A percentile compares a stretch with the other conserved stretches of the same genome.
Conservation (phyloP, 2,329 filamentous ascomycete genomes). For the Colletotrichum cereale region DNA sequence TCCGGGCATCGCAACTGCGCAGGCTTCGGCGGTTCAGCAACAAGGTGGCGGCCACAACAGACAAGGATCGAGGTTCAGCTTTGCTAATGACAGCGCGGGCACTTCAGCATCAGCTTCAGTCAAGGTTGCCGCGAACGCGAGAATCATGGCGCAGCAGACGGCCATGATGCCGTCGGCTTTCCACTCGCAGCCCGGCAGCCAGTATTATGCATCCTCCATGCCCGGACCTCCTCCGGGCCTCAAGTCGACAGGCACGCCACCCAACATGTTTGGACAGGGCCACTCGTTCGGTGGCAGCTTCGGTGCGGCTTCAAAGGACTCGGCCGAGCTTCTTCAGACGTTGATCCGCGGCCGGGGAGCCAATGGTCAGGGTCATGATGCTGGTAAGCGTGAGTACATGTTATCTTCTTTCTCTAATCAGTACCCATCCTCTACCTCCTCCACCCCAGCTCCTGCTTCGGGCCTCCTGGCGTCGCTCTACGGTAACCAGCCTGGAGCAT, state of each 20-base stretch:
- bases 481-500: conserved; percentile 85
- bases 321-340: conserved; percentile 82
- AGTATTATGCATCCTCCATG: conserved; percentile 87
- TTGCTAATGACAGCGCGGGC: conserved; percentile 79
- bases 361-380: conserved; percentile 81
- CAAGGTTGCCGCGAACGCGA: conserved; percentile 82
- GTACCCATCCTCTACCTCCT: conserved; percentile 84
- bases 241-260: conserved; percentile 94
- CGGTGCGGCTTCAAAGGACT: conserved; percentile 77
- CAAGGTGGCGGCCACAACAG: conserved; percentile 78
- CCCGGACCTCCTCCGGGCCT: conserved; percentile 94
- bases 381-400: conserved; percentile 98
- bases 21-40: conserved; percentile 66
- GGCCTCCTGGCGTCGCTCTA: conserved; percentile 93
- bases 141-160: conserved; percentile 85
- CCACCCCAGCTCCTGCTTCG: conserved; percentile 88
- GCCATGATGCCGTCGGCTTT: conserved; percentile 84
- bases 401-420: conserved; percentile 93
- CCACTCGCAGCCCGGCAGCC: conserved; percentile 71
- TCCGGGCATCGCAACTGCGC: conserved; percentile 66
- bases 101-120: conserved; percentile 73
- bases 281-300: conserved; percentile 85
- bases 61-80: conserved; percentile 89
- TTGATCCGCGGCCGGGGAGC: conserved; percentile 79
- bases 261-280: conserved; percentile 93